phyloP scores from a whole-genome alignment of 768 basidiomycete genomes.

The Cubamyces lactineus region DNA sequence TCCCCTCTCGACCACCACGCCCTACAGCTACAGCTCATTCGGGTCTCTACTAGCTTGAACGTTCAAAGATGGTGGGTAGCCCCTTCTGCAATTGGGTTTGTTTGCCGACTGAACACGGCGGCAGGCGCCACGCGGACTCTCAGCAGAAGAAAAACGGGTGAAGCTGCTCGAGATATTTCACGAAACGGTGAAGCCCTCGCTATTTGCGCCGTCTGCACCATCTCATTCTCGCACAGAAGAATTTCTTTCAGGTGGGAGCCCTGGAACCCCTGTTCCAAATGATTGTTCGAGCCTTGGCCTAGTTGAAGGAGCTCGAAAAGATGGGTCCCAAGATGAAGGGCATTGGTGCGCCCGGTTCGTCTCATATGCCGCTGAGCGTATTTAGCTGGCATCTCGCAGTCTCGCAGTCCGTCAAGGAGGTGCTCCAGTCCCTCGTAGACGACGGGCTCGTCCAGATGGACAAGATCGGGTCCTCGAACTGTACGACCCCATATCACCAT shows the following conservation, averaged over 20 bases:
- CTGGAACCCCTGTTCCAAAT: background rate
- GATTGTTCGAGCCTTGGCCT: background rate
- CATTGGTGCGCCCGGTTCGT: slow-evolving; percentile 67
- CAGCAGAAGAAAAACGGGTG: slow-evolving; percentile 86
- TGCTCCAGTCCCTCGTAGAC: slow-evolving; percentile 83
- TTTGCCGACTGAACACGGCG: background rate
- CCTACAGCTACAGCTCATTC: too few relatives aligned
- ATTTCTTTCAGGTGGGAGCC: slow-evolving; percentile 69
- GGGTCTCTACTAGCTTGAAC: too few relatives aligned
- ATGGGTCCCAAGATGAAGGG: slow-evolving; percentile 87
- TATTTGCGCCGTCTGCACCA: background rate
- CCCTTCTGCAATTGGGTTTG: background rate
- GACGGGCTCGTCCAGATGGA: slow-evolving; percentile 86
- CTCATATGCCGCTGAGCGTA: background rate
- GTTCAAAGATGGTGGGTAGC: background rate
- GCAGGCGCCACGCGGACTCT: slow-evolving; percentile 82
- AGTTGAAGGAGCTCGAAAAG: slow-evolving; percentile 94
- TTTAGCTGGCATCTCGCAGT: slow-evolving; percentile 46
- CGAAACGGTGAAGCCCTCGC: slow-evolving; percentile 61
- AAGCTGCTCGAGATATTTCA: slow-evolving; percentile 93
- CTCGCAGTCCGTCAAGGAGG: slow-evolving; percentile 90
- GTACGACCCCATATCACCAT: slow-evolving; percentile 47
- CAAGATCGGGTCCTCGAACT: slow-evolving; percentile 95
- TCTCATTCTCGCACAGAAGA: slow-evolving; percentile 53
- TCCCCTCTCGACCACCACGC: too few relatives aligned